Percentiles rank a stretch among this genome's conserved stretches.
phyloP scores from a whole-genome alignment of 768 basidiomycete genomes.

The Thelephora ganbajun region DNA sequence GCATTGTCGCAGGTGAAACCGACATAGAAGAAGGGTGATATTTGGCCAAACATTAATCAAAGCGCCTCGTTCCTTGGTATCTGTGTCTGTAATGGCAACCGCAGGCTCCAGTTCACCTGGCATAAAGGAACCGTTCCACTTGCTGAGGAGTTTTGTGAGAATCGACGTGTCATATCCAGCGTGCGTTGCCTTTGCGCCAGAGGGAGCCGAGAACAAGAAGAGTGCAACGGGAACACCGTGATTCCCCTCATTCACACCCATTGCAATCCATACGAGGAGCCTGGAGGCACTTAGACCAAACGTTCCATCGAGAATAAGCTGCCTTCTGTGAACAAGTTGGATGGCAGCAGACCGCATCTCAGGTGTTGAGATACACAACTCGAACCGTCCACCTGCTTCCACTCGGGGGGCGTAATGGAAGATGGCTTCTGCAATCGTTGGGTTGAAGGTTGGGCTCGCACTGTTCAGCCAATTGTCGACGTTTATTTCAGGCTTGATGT shows the following conservation, averaged over 20 bases:
- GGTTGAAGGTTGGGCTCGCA: slow-evolving; percentile 8
- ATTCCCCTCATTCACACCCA: slow-evolving; percentile 17
- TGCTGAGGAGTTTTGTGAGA: slow-evolving; percentile 12
- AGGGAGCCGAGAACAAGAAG: slow-evolving; percentile 21
- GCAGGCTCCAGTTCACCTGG: slow-evolving; percentile 12
- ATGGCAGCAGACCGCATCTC: slow-evolving; percentile 12
- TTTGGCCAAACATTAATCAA: slow-evolving; percentile 16
- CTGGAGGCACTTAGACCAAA: slow-evolving; percentile 10
- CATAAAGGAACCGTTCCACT: slow-evolving; percentile 13
- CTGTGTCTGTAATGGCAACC: slow-evolving; percentile 21
- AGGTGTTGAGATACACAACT: slow-evolving; percentile 18
- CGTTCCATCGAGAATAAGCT: slow-evolving; percentile 14
- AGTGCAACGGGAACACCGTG: slow-evolving; percentile 19
- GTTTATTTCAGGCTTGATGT: slow-evolving; percentile 7
- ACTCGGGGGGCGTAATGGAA: slow-evolving; percentile 16
- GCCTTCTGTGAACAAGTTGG: slow-evolving; percentile 10
- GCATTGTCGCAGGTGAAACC: slow-evolving; percentile 23
- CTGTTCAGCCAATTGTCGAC: slow-evolving; percentile 14
- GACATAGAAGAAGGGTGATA: slow-evolving; percentile 21
- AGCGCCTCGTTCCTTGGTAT: slow-evolving; percentile 19
- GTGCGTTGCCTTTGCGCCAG: slow-evolving; percentile 13
- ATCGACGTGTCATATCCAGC: slow-evolving; percentile 17
- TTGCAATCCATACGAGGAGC: slow-evolving; percentile 18
- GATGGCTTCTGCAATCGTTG: slow-evolving; percentile 7
- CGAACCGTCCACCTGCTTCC: slow-evolving; percentile 12